A percentile compares a stretch with the other conserved stretches of the same genome.
These are phyloP conservation scores for Phytophthora aleatoria DNA, from an alignment of 352 stramenopile genomes.

Conservation along the genomic window DNA sequence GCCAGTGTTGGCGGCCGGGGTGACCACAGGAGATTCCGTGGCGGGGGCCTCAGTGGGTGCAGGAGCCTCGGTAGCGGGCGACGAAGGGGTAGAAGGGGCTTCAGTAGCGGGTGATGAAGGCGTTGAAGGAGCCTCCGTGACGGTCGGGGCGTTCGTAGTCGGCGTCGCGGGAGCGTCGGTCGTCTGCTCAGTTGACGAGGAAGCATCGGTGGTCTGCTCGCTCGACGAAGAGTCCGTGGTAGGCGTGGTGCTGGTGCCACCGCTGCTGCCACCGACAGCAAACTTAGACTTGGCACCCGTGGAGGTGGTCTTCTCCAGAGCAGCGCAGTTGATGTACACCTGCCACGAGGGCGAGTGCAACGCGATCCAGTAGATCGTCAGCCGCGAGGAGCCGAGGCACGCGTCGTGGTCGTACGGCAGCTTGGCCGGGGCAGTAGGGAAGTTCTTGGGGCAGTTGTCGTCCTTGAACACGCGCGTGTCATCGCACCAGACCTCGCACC, in stretches of 20 bases:
- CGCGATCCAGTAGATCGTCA: conserved; percentile 47
- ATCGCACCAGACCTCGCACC: conserved; percentile 49
- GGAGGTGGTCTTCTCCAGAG: conserved; percentile 25
- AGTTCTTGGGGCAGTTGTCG: conserved; percentile 42
- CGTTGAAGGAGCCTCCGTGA: conserved; percentile 12
- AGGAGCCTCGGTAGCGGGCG: conserved; percentile 14
- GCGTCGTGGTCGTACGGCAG: conserved; percentile 45
- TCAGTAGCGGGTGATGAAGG: background rate
- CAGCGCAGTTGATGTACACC: conserved; percentile 51
- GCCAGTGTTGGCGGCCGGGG: conserved; percentile 5
- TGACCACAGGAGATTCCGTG: conserved; percentile 18
- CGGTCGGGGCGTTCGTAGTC: conserved; percentile 11
- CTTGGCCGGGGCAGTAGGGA: conserved; percentile 31
- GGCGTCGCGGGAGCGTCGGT: conserved; percentile 12
- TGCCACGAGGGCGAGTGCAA: conserved; percentile 50
- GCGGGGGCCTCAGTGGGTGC: conserved; percentile 4
- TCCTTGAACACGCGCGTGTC: conserved; percentile 43
- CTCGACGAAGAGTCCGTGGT: conserved; percentile 24
- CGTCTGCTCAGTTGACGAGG: conserved; percentile 16
- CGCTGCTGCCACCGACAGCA: conserved; percentile 23
- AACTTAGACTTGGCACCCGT: conserved; percentile 34
- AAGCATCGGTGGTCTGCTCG: conserved; percentile 10
- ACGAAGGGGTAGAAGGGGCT: conserved; percentile 6
- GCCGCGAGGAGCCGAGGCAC: conserved; percentile 28
- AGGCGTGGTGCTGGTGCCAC: conserved; percentile 7